Evolutionary conservation across 352 stramenopile species (phyloP).

Genomic region (Globisporangium middletonii): DNA sequence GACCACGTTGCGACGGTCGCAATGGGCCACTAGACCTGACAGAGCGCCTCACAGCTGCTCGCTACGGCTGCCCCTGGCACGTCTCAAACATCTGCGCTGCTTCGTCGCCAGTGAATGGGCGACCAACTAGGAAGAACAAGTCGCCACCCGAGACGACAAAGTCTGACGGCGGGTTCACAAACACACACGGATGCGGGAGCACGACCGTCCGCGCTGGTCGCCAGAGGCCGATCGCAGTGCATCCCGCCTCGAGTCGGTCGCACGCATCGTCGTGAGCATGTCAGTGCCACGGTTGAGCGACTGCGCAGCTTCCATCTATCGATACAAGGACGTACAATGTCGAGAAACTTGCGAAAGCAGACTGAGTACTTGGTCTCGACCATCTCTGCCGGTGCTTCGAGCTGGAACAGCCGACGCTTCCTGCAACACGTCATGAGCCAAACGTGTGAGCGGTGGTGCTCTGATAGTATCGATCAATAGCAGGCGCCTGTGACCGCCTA

Average conservation of each 20-base stretch:
- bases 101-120: conserved; percentile 33
- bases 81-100: background rate
- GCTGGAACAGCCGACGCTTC: conserved; percentile 59
- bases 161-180: conserved; percentile 48
- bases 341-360: conserved; percentile 71
- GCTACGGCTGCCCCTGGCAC: too few relatives aligned
- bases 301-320: background rate
- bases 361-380: conserved; percentile 43
- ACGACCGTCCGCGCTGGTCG: conserved; percentile 41
- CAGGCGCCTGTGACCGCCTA: background rate
- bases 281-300: background rate
- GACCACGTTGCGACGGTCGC: too few relatives aligned
- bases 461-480: background rate
- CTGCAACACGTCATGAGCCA: conserved; percentile 12
- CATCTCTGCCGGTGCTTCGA: conserved; percentile 44
- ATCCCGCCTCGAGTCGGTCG: conserved; percentile 22
- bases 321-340: conserved; percentile 27
- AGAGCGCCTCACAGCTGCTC: too few relatives aligned
- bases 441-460: background rate
- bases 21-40: too few relatives aligned
- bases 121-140: conserved; percentile 65
- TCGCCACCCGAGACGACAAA: conserved; percentile 52
- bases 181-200: conserved; percentile 62
- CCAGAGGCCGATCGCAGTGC: conserved; percentile 60
- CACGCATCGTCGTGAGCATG: background rate